A percentile compares a stretch with the other conserved stretches of the same genome.
phyloP scores from a whole-genome alignment of 208 protist species.

The Acanthamoeba castellanii region DNA sequence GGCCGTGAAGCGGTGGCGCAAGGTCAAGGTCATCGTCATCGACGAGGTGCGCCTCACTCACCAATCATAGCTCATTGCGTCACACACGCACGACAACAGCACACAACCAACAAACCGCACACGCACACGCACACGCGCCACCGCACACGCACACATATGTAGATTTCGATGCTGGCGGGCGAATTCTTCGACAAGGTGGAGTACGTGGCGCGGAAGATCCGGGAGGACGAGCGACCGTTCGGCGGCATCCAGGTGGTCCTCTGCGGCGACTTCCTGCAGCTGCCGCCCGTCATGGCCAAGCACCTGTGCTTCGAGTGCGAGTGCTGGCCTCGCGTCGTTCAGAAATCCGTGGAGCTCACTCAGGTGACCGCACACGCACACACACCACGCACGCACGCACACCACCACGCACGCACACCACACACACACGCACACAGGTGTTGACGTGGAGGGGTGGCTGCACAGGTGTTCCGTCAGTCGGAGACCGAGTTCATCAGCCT shows the following conservation, averaged over 20 bases:
- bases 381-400: too few species aligned
- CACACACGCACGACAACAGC: too few species aligned
- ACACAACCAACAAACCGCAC: too few species aligned
- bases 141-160: too few species aligned
- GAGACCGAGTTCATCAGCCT: conserved; percentile 61
- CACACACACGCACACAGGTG: too few species aligned
- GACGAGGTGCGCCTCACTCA: conserved; percentile 13
- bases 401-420: too few species aligned
- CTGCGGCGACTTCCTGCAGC: conserved; percentile 64
- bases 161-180: conserved; percentile 13
- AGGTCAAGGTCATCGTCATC: conserved; percentile 25
- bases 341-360: conserved; percentile 24
- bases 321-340: conserved; percentile 47
- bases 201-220: conserved; percentile 7
- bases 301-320: conserved; percentile 59
- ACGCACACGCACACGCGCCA: too few species aligned
- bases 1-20: conserved; percentile 45
- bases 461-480: conserved; percentile 59
- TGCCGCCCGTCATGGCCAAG: conserved; percentile 64
- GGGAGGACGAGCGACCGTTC: conserved; percentile 65
- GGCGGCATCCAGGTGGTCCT: conserved; percentile 70
- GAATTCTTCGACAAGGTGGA: conserved; percentile 72
- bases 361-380: background rate
- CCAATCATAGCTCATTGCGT: too few species aligned
- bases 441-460: too few species aligned